Evolutionary conservation across 495 filamentous ascomycete genomes (phyloP), one percentile per base, ranked within the genome.

Genomic region (Bryoglossum gracile): DNA sequence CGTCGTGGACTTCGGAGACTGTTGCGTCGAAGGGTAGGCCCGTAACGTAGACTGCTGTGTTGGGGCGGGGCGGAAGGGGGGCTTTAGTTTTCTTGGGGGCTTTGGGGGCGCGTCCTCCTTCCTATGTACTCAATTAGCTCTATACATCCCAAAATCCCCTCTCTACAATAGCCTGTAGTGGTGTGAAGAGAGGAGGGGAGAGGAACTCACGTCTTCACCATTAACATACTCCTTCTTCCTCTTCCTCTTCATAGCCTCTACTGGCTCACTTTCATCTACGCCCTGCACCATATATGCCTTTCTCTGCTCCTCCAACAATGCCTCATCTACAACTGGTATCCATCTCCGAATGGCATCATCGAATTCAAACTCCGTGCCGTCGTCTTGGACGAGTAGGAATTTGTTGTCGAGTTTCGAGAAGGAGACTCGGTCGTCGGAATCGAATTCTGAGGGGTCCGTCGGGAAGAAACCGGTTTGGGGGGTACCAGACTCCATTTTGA

Each of bases 11-110:
- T 64, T 99, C 94, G 6, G 89, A 81, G 17, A 82, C 70, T 0
- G 81, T 81, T 16, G 75, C 82, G 58, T 97, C 86, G 14, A 71
- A 65, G 1, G 94, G 94, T 3, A 99, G 77, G 10, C 80, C 83
- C 2, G 87, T 94, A 32, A 97, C 81, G 64, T 86, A 99, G 41
- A 99, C 74, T 17, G 92, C 94, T 2, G 83, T 91, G 61, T 97
- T 98, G 48, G 88, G 77, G 45, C 82, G 76, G 26, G 75, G 76
- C 58, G 78, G 74, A 45, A 62, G 54, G 14, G 60, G 46, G 21
- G 60, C 57, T 61, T 81, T 82, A 23, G 62, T 48, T 54, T 82
- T 83, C 58, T 81, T 76, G 28, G 58, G 46, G 9, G 55, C 60
- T 56, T 59, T 59, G 16, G 41, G 33, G 16, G 42, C 46, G n/a